These are phyloP conservation scores for Taphrina deformans DNA, from an alignment of 1,139 yeast genomes.

Conservation along the genomic window DNA sequence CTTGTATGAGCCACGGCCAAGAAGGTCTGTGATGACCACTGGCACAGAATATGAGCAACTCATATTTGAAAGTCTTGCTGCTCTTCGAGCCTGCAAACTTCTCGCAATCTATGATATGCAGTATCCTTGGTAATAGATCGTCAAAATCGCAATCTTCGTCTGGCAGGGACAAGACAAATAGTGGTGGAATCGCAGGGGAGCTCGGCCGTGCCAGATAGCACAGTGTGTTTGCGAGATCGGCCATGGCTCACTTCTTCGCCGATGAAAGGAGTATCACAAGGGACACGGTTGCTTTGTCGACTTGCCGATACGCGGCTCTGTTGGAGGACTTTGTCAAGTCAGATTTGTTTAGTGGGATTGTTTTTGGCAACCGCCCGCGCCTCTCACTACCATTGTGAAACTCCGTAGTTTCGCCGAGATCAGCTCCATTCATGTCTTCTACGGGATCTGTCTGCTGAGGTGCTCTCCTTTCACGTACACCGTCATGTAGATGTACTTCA, in stretches of 20 bases:
- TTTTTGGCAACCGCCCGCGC: neutral
- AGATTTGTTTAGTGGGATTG: neutral
- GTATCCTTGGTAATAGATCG: constrained; percentile 38
- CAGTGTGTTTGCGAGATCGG: neutral
- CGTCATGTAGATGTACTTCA: too few relatives aligned
- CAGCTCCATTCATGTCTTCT: too few relatives aligned
- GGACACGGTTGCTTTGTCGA: too few relatives aligned
- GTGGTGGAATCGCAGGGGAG: neutral
- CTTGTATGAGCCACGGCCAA: constrained; percentile 79
- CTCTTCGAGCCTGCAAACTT: neutral
- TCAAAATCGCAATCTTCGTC: constrained; percentile 33
- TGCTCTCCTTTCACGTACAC: too few relatives aligned
- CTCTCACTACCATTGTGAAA: neutral
- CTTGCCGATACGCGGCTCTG: too few relatives aligned
- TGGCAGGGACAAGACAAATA: constrained; percentile 4
- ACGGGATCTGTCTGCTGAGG: too few relatives aligned
- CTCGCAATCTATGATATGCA: constrained; percentile 35
- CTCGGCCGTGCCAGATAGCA: constrained; percentile 1
- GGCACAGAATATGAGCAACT: constrained; percentile 39
- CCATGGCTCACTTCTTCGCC: too few relatives aligned
- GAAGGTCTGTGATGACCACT: constrained; percentile 48
- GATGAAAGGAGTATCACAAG: too few relatives aligned
- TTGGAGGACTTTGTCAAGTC: too few relatives aligned
- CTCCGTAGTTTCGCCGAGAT: neutral
- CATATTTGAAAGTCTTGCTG: neutral